Evolutionary conservation across 169 alveolate species (phyloP).

Genomic region (Plasmodium yoelii): DNA sequence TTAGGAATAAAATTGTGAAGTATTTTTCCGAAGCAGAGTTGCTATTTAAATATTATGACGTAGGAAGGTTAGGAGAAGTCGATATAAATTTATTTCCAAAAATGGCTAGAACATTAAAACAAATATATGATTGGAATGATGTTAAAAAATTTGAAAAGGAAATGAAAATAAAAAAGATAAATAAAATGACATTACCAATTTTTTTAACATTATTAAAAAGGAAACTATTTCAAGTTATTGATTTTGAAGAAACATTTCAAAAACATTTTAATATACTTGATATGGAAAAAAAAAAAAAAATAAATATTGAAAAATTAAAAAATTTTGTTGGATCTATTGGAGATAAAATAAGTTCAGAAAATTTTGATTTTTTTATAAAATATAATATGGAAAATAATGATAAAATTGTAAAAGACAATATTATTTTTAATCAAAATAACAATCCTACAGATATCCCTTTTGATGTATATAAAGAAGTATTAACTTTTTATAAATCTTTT

Average conservation of each 20-base stretch:
- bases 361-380: constrained; percentile 33
- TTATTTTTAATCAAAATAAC: constrained; percentile 6
- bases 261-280: constrained; percentile 43
- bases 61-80: constrained; percentile 17
- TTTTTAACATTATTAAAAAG: constrained; percentile 61
- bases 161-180: constrained; percentile 35
- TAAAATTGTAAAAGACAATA: neutral
- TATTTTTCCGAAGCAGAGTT: constrained; percentile 43
- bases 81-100: constrained; percentile 34
- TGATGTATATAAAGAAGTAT: constrained; percentile 28
- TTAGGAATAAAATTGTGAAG: constrained; percentile 41
- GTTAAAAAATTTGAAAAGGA: constrained; percentile 40
- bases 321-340: constrained; percentile 30
- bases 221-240: constrained; percentile 18
- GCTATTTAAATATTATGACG: constrained; percentile 39
- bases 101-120: constrained; percentile 72
- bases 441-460: constrained; percentile 5
- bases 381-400: neutral
- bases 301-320: constrained; percentile 18
- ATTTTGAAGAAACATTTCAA: constrained; percentile 15
- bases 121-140: constrained; percentile 32
- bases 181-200: constrained; percentile 47
- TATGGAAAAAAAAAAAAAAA: constrained; percentile 29
- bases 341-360: constrained; percentile 42
- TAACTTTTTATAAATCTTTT: constrained; percentile 19